Conservation (phyloP, 495 filamentous ascomycete genomes). For the Podospora anserina region DNA sequence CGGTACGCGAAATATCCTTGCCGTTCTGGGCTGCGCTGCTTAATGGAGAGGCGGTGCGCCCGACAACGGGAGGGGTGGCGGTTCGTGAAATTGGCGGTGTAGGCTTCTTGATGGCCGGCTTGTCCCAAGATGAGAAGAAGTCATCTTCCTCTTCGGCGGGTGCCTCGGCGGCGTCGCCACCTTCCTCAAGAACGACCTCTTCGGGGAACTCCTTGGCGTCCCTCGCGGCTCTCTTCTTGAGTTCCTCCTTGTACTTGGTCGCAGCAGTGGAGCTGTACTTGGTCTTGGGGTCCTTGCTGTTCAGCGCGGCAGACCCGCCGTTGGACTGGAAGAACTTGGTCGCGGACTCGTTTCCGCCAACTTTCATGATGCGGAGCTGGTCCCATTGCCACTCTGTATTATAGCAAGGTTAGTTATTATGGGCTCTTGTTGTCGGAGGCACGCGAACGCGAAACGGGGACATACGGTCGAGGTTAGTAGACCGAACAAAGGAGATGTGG, state of each 20-base stretch:
- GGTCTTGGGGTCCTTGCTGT: slow-evolving; percentile 91
- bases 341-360: slow-evolving; percentile 95
- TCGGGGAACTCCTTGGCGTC: slow-evolving; percentile 85
- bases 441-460: background rate
- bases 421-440: background rate
- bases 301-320: slow-evolving; percentile 86
- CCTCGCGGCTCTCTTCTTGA: slow-evolving; percentile 73
- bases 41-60: slow-evolving; percentile 81
- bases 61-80: slow-evolving; percentile 78
- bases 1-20: slow-evolving; percentile 66
- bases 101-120: slow-evolving; percentile 93
- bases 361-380: slow-evolving; percentile 96
- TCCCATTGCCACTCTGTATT: slow-evolving; percentile 98
- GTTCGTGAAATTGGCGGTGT: slow-evolving; percentile 91
- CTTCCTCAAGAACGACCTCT: slow-evolving; percentile 82
- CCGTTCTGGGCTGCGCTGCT: slow-evolving; percentile 63
- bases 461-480: slow-evolving; percentile 97
- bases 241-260: slow-evolving; percentile 93
- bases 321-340: slow-evolving; percentile 97
- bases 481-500: slow-evolving; percentile 96
- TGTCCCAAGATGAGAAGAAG: slow-evolving; percentile 99
- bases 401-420: slow-evolving; percentile 18
- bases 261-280: slow-evolving; percentile 92
- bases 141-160: slow-evolving; percentile 84
- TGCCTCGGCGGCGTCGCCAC: slow-evolving; percentile 63